Evolutionary conservation across 2,329 filamentous ascomycete species (phyloP).

Genomic region (Phoma herbarum): DNA sequence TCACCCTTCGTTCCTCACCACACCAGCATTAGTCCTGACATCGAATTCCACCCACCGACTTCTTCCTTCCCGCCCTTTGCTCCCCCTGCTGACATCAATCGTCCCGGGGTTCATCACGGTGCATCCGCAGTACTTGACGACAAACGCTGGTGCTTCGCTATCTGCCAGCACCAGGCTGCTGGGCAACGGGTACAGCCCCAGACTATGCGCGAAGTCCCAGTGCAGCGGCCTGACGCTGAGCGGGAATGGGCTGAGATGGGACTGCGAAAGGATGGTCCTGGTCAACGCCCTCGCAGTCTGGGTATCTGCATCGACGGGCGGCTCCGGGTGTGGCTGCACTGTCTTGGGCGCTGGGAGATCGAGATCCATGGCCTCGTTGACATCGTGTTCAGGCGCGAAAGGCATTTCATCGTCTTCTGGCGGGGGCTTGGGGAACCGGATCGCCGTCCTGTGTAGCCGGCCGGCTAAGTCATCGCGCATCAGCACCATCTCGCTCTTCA

Average conservation of each 20-base stretch:
- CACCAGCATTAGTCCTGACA: slow-evolving; percentile 37
- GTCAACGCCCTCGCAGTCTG: slow-evolving; percentile 77
- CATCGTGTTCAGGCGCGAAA: slow-evolving; percentile 49
- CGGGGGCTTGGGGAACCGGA: slow-evolving; percentile 68
- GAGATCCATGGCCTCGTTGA: slow-evolving; percentile 57
- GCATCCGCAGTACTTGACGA: slow-evolving; percentile 91
- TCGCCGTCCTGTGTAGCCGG: slow-evolving; percentile 77
- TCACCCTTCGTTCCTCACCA: slow-evolving; percentile 40
- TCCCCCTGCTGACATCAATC: slow-evolving; percentile 67
- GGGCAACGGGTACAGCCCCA: slow-evolving; percentile 89
- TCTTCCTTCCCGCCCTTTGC: slow-evolving; percentile 69
- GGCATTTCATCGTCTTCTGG: slow-evolving; percentile 24
- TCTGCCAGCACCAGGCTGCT: slow-evolving; percentile 86
- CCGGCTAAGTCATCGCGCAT: slow-evolving; percentile 87
- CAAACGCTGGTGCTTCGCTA: slow-evolving; percentile 80
- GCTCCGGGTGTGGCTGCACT: slow-evolving; percentile 27
- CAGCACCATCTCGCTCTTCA: slow-evolving; percentile 84
- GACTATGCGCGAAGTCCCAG: slow-evolving; percentile 82
- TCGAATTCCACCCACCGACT: slow-evolving; percentile 89
- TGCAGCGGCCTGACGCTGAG: slow-evolving; percentile 80
- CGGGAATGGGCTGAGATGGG: slow-evolving; percentile 86
- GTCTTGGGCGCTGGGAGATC: slow-evolving; percentile 42
- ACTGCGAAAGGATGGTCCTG: slow-evolving; percentile 91
- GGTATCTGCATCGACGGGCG: slow-evolving; percentile 39
- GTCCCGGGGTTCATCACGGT: slow-evolving; percentile 93